A percentile compares a stretch with the other conserved stretches of the same genome.
These are phyloP conservation scores for Phaeomoniella chlamydospora DNA, from an alignment of 2,329 filamentous ascomycete genomes.

Conservation along the genomic window DNA sequence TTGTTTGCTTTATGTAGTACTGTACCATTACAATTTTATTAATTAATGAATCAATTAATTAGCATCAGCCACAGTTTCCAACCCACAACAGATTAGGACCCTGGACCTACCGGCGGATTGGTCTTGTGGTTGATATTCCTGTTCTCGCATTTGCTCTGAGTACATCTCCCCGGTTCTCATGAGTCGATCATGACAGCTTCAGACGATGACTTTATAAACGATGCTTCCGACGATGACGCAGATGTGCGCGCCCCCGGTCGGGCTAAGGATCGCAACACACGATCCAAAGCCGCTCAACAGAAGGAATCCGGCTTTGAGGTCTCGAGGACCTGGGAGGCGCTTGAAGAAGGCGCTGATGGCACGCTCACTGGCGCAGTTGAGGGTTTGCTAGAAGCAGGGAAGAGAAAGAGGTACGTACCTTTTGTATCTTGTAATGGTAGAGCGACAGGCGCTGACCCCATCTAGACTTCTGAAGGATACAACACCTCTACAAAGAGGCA, in stretches of 20 bases:
- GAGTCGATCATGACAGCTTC: slow-evolving; percentile 26
- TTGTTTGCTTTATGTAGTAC: too few relatives aligned
- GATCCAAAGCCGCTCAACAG: slow-evolving; percentile 13
- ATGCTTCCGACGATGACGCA: slow-evolving; percentile 30
- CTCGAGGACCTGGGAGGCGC: slow-evolving; percentile 45
- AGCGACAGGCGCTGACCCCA: slow-evolving; percentile 6
- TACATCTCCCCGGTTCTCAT: too few relatives aligned
- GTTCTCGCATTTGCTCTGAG: too few relatives aligned
- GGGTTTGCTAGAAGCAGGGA: slow-evolving; percentile 64
- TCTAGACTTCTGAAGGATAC: slow-evolving; percentile 76
- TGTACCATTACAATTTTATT: too few relatives aligned
- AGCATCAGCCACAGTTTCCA: too few relatives aligned
- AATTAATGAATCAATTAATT: too few relatives aligned
- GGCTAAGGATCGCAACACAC: slow-evolving; percentile 5
- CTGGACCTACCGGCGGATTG: too few relatives aligned
- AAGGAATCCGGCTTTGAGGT: slow-evolving; percentile 31
- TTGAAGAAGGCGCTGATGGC: slow-evolving; percentile 67
- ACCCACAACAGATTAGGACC: too few relatives aligned
- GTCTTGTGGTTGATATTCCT: too few relatives aligned
- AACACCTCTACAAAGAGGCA: slow-evolving; percentile 86
- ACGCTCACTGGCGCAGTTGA: slow-evolving; percentile 58
- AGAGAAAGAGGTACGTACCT: slow-evolving; percentile 49
- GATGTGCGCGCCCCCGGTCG: slow-evolving; percentile 9
- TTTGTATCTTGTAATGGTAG: background rate
- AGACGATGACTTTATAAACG: slow-evolving; percentile 38